Base-by-base conservation (phyloP, 2,329 filamentous ascomycete species). In the Arthroderma sp. region DNA sequence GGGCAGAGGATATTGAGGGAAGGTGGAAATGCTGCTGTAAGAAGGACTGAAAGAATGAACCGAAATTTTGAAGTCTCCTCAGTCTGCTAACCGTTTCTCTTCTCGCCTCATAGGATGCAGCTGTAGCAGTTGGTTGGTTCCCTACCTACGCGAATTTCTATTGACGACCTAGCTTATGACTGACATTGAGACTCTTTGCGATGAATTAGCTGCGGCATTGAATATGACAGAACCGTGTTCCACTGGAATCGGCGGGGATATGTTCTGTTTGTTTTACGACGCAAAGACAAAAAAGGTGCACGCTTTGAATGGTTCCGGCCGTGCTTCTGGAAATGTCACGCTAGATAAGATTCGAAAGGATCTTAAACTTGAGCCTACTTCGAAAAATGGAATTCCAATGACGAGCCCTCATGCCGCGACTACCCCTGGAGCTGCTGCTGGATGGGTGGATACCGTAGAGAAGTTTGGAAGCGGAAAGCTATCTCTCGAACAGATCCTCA, bases 191-290 rank as follows among this genome's bases (percentile, higher is more conserved):
- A 22, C 15, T 22, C 15, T 22, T 22, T 22, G n/a, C 29, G 27
- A 29, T 29, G 28, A 44, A 43, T 22, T 38, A 86, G 89, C 91
- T 38, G 91, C 91, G 30, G 87, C 80, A 4, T 72, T 98, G 46
- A 96, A 95, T 65, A 77, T 96, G 59, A 94, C 89, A 0, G 91
- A 98, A 60, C 91, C 91, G 5, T 80, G 80, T 48, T 91, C 84
- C 4, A 96, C 91, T 0, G 91, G 91, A 36, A 95, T 98, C 48
- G 91, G 91, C 46, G 91, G 91, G 50, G 91, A 98, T 66, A 87
- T 94, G 80, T 98, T 96, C 68, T 88, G 88, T 63, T 77, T 96
- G 32, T 95, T 78, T 71, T 96, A 89, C 69, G 77, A 93, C 59
- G 86, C 86, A 36, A 76, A 82, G 54, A 85, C 81, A 0, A 83